Evolutionary conservation across 352 stramenopile species (phyloP).

Genomic region (Globisporangium polare): DNA sequence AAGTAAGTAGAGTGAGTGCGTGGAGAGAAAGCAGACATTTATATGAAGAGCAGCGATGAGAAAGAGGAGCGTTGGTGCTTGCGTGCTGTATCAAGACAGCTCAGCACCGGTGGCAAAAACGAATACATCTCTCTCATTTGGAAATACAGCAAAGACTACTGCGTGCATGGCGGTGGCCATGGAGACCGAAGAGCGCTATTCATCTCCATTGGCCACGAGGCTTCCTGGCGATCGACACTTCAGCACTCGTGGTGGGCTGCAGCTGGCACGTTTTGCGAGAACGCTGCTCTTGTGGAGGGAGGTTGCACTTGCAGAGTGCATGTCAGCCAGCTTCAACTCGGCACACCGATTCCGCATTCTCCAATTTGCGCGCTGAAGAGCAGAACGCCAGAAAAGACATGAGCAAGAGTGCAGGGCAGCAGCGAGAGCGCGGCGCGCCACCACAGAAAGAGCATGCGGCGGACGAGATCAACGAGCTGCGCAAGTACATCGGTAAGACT

Average conservation of each 20-base stretch:
- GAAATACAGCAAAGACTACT: not conserved
- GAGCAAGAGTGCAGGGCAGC: not conserved
- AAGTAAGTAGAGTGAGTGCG: constrained; percentile 46
- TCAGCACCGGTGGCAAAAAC: not conserved
- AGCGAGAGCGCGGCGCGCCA: not conserved
- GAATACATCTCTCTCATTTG: not conserved
- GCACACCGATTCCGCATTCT: not conserved
- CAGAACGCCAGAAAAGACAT: not conserved
- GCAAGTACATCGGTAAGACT: constrained; percentile 55
- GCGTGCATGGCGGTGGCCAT: not conserved
- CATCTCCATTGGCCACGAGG: not conserved
- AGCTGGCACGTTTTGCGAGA: not conserved
- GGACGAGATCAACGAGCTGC: constrained; percentile 57
- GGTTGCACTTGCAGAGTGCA: constrained; percentile 4
- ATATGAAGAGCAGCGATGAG: not conserved
- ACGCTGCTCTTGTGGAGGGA: constrained; percentile 1
- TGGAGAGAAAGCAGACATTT: not conserved
- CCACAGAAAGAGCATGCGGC: not conserved
- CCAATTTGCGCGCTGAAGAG: not conserved
- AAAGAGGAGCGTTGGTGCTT: not conserved
- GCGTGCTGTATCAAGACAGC: not conserved
- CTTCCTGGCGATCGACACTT: not conserved
- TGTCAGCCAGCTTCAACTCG: not conserved
- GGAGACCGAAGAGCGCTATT: not conserved
- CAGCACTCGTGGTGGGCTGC: not conserved